Evolutionary conservation across 192 early-diverging fungal species (phyloP).

Genomic region (Gryganskiella cystojenkinii): DNA sequence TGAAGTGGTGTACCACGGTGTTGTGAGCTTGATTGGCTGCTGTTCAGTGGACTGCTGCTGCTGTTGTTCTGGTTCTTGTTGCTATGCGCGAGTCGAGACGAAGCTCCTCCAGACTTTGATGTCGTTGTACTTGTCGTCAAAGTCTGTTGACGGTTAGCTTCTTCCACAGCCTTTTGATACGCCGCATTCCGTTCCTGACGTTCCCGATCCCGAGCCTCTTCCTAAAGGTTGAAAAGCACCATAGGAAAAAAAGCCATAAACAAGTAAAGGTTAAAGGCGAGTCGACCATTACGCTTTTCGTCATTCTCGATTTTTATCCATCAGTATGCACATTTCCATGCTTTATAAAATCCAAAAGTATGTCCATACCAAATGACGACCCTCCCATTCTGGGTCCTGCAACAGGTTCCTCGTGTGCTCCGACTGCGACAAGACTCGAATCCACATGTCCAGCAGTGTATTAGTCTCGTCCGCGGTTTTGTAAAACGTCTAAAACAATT

Average conservation of each 20-base stretch:
- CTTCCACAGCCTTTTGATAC: constrained; percentile 40
- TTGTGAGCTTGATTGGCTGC: not conserved
- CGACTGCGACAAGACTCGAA: constrained; percentile 51
- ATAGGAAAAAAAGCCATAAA: constrained; percentile 5
- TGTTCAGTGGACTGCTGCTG: not conserved
- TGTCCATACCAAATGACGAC: constrained; percentile 26
- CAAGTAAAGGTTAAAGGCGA: too few relatives aligned
- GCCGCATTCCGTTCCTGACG: constrained; percentile 38
- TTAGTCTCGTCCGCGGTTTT: constrained; percentile 54
- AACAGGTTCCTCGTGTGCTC: constrained; percentile 47
- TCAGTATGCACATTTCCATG: not conserved
- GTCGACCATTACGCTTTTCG: too few relatives aligned
- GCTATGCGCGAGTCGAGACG: not conserved
- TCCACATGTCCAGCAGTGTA: constrained; percentile 56
- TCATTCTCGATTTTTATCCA: too few relatives aligned
- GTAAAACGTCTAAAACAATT: constrained; percentile 36
- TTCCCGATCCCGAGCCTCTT: constrained; percentile 36
- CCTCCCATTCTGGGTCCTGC: constrained; percentile 52
- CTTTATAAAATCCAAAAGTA: not conserved
- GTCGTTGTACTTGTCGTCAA: not conserved
- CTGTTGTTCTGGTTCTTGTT: not conserved
- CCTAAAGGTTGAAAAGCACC: constrained; percentile 6
- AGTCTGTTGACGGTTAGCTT: constrained; percentile 19
- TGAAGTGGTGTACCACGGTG: not conserved
- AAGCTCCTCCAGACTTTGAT: not conserved